These are phyloP conservation scores for Erythrophleum ivorense DNA, from an alignment of 331 rosid genomes.

Conservation along the genomic window DNA sequence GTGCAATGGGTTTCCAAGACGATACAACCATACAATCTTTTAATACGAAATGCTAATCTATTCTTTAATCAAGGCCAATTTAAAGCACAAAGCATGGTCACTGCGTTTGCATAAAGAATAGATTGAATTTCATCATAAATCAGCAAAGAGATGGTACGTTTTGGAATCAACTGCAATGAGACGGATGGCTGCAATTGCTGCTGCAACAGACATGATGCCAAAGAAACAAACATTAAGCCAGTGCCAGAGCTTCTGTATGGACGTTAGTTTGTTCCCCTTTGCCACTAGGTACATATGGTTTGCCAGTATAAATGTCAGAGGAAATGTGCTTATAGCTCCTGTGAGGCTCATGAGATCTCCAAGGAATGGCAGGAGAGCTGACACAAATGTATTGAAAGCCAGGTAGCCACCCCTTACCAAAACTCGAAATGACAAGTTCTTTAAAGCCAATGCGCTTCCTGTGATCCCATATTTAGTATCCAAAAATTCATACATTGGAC, in stretches of 20 bases:
- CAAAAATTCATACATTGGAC: conserved; percentile 93
- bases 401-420: conserved; percentile 86
- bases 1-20: background rate
- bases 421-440: conserved; percentile 73
- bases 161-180: conserved; percentile 85
- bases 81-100: background rate
- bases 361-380: conserved; percentile 94
- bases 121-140: conserved; percentile 53
- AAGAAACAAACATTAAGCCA: conserved; percentile 89
- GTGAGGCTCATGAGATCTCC: conserved; percentile 99
- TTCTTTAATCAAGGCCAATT: background rate
- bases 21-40: conserved; percentile 6
- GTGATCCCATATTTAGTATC: conserved; percentile 76
- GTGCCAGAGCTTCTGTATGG: conserved; percentile 82
- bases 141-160: conserved; percentile 79
- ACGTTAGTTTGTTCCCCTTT: conserved; percentile 64
- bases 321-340: conserved; percentile 93
- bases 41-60: background rate
- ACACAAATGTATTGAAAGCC: conserved; percentile 65
- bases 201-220: conserved; percentile 70
- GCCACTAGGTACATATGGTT: conserved; percentile 91
- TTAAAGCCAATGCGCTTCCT: conserved; percentile 66
- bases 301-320: conserved; percentile 95
- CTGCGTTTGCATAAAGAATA: conserved; percentile 34
- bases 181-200: conserved; percentile 78